Evolutionary conservation across 345 rosid genomes (phyloP), one percentile per base, ranked within the genome.

Genomic region (Leavenworthia alabamica): DNA sequence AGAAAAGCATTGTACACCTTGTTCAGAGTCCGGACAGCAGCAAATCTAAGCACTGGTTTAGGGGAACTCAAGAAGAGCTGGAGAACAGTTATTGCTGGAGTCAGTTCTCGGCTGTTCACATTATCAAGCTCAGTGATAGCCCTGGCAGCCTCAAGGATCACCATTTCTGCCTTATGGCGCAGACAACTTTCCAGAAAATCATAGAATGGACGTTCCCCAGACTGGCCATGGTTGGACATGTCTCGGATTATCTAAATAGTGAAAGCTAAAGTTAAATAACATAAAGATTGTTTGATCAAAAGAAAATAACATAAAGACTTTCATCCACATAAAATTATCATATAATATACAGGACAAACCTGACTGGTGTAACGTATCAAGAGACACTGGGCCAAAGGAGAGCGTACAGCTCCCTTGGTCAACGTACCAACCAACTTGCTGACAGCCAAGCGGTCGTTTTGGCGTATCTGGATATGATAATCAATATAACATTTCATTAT

Each of bases 151-250:
- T 89, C 98, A 76, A 92, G 85, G 66, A 89, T 86, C 63, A 89
- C 98, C 97, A 89, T 89, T 83, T 92, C 98, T 43, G 97, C 88
- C 77, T 89, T 92, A 62, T 92, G 96, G 72, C 96, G 96, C 60
- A 92, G 80, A 70, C 98, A 89, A 67, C 93, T 77, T 80, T 92
- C 98, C 64, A 92, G 81, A 78, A 83, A 92, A 44, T 92, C 98
- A 81, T 86, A 92, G 67, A 92, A 89, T 8, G 96, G 98, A 68
- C 98, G 89, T 66, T 92, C 97, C 31, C 91, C 94, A 9, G 86
- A 67, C 77, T 89, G 97, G 33, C 82, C 67, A 64, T 77, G 85
- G 61, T 60, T 71, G 66, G 88, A 71, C 41, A 90, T 77, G 74
- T 92, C 98, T 37, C 84, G 89, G 64, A 89, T 92, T 66, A 92